phyloP scores from a whole-genome alignment of 2,329 filamentous ascomycete genomes.

The Phaeosphaeria sp. region DNA sequence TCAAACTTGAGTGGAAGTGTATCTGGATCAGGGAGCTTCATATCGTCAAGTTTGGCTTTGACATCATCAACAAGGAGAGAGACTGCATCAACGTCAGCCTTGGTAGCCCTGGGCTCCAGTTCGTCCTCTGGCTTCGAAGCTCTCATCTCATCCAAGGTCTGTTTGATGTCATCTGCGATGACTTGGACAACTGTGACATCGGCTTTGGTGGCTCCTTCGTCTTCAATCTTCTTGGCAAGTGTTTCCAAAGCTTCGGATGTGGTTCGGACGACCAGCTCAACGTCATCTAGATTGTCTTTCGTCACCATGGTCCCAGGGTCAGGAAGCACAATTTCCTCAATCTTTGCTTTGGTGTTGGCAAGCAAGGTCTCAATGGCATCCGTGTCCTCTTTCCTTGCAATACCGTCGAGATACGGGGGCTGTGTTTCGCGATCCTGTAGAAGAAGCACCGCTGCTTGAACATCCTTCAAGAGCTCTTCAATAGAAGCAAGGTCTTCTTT shows the following conservation, averaged over 20 bases:
- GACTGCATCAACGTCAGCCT: slow-evolving; percentile 80
- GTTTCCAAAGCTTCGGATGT: slow-evolving; percentile 75
- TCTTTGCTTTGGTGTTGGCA: slow-evolving; percentile 83
- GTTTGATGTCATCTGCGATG: slow-evolving; percentile 78
- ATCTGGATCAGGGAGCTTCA: slow-evolving; percentile 73
- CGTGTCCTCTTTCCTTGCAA: slow-evolving; percentile 80
- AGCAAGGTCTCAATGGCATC: slow-evolving; percentile 90
- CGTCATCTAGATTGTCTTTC: slow-evolving; percentile 64
- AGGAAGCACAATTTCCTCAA: slow-evolving; percentile 76
- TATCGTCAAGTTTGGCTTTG: slow-evolving; percentile 77
- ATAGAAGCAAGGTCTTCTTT: slow-evolving; percentile 59
- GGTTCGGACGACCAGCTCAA: slow-evolving; percentile 74
- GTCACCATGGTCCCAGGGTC: slow-evolving; percentile 73
- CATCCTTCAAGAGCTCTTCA: slow-evolving; percentile 57
- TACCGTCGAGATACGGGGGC: slow-evolving; percentile 52
- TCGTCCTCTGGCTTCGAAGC: slow-evolving; percentile 56
- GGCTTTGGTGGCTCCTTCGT: slow-evolving; percentile 74
- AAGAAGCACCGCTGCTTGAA: slow-evolving; percentile 63
- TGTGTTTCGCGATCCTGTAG: slow-evolving; percentile 37
- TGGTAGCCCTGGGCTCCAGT: slow-evolving; percentile 71
- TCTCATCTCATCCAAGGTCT: slow-evolving; percentile 73
- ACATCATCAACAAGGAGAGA: slow-evolving; percentile 84
- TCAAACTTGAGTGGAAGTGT: slow-evolving; percentile 78
- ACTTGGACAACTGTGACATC: slow-evolving; percentile 79
- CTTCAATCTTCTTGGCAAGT: slow-evolving; percentile 70